A percentile compares a stretch with the other conserved stretches of the same genome.
Conservation (phyloP, 2,329 filamentous ascomycete genomes). For the Apiospora arundinis region DNA sequence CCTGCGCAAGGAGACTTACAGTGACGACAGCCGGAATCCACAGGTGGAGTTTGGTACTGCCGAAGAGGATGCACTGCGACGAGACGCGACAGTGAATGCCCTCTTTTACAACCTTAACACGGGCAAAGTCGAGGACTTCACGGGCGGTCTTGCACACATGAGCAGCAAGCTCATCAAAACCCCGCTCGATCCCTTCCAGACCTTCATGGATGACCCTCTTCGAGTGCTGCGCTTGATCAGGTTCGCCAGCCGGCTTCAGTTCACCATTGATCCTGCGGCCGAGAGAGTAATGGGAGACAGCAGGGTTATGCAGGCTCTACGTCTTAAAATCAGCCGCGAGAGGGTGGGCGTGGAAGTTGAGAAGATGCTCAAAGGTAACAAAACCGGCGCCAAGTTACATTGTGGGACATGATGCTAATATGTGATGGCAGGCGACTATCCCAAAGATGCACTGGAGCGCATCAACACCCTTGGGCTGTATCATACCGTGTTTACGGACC, state of each 20-base stretch:
- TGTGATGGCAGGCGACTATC: constrained; percentile 36
- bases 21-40: constrained; percentile 87
- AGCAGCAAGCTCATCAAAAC: constrained; percentile 76
- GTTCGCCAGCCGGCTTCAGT: constrained; percentile 85
- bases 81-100: constrained; percentile 94
- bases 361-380: constrained; percentile 82
- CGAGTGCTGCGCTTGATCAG: constrained; percentile 85
- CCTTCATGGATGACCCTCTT: constrained; percentile 92
- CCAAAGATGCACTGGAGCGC: constrained; percentile 61
- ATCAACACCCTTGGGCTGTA: constrained; percentile 74
- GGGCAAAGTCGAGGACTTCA: constrained; percentile 82
- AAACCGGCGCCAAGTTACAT: neutral
- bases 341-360: constrained; percentile 85
- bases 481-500: constrained; percentile 75
- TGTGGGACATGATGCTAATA: neutral
- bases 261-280: constrained; percentile 74
- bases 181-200: constrained; percentile 85
- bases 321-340: constrained; percentile 89
- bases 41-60: constrained; percentile 93
- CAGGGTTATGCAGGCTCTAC: constrained; percentile 81
- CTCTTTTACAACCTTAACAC: constrained; percentile 94
- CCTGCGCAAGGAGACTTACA: constrained; percentile 88
- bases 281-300: constrained; percentile 76
- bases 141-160: constrained; percentile 80
- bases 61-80: constrained; percentile 84